These are phyloP conservation scores for Plasmodium coatneyi DNA, from an alignment of 169 alveolate genomes.

Conservation along the genomic window DNA sequence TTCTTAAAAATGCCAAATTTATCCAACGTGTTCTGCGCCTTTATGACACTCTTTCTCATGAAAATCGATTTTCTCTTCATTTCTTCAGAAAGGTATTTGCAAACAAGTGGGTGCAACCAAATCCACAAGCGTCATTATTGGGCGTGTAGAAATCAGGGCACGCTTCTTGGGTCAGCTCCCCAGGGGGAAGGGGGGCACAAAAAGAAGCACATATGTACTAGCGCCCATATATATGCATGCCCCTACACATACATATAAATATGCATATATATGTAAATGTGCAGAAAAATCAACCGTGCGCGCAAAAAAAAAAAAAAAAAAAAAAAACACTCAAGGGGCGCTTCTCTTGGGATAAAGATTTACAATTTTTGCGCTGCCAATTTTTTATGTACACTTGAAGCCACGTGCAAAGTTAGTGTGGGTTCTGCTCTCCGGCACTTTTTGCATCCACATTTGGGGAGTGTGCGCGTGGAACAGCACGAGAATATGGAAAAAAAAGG, in stretches of 20 bases:
- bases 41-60: slow-evolving; percentile 34
- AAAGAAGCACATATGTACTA: not conserved
- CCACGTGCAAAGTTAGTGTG: not conserved
- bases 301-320: not conserved
- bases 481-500: not conserved
- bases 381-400: not conserved
- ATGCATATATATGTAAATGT: not conserved
- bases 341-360: not conserved
- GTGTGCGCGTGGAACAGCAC: not conserved
- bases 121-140: slow-evolving; percentile 12
- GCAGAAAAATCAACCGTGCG: not conserved
- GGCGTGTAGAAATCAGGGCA: not conserved
- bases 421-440: not conserved
- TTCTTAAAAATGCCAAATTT: slow-evolving; percentile 72
- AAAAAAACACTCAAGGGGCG: not conserved
- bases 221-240: not conserved
- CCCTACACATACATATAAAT: not conserved
- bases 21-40: slow-evolving; percentile 67
- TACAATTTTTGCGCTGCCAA: not conserved
- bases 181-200: not conserved
- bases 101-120: not conserved
- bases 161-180: not conserved
- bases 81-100: not conserved
- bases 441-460: not conserved
- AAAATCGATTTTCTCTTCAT: slow-evolving; percentile 71